These are phyloP conservation scores for Stagonosporopsis tanaceti DNA, from an alignment of 2,329 filamentous ascomycete genomes.

Conservation along the genomic window DNA sequence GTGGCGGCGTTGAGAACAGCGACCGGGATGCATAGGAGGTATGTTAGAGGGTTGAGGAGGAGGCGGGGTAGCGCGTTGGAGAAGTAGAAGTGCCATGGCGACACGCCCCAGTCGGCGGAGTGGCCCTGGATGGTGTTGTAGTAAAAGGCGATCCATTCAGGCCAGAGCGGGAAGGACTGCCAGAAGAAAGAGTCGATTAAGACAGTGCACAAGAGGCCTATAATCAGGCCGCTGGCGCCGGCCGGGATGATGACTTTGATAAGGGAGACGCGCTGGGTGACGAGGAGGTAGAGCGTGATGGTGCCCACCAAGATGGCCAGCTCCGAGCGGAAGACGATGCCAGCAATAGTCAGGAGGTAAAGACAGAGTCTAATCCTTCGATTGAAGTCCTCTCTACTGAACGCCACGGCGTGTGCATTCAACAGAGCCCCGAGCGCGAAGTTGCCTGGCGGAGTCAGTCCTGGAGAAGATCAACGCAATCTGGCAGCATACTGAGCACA, in stretches of 20 bases:
- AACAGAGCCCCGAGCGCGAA: slow-evolving; percentile 65
- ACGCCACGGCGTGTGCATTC: slow-evolving; percentile 53
- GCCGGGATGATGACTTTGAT: slow-evolving; percentile 68
- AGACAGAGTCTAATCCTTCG: slow-evolving; percentile 70
- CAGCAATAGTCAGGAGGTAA: slow-evolving; percentile 78
- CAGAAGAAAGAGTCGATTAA: slow-evolving; percentile 92
- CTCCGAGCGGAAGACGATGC: slow-evolving; percentile 88
- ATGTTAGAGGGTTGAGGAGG: slow-evolving; percentile 78
- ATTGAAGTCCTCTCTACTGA: slow-evolving; percentile 45
- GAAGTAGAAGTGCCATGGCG: slow-evolving; percentile 88
- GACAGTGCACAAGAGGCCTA: slow-evolving; percentile 74
- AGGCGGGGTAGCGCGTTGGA: slow-evolving; percentile 81
- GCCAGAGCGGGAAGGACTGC: slow-evolving; percentile 81
- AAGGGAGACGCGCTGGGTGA: slow-evolving; percentile 62
- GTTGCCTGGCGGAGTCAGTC: slow-evolving; percentile 62
- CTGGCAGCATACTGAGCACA: slow-evolving; percentile 70
- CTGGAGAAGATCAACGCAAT: not conserved
- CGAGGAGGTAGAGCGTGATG: slow-evolving; percentile 70
- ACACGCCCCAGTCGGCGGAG: slow-evolving; percentile 86
- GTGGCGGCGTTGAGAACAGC: slow-evolving; percentile 59
- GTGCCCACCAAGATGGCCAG: slow-evolving; percentile 80
- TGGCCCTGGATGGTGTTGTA: slow-evolving; percentile 89
- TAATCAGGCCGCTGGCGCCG: slow-evolving; percentile 69
- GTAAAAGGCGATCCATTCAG: slow-evolving; percentile 86
- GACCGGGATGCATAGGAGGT: slow-evolving; percentile 60